Evolutionary conservation across 192 early-diverging fungal species (phyloP).

Genomic region (Obelidium mucronatum): DNA sequence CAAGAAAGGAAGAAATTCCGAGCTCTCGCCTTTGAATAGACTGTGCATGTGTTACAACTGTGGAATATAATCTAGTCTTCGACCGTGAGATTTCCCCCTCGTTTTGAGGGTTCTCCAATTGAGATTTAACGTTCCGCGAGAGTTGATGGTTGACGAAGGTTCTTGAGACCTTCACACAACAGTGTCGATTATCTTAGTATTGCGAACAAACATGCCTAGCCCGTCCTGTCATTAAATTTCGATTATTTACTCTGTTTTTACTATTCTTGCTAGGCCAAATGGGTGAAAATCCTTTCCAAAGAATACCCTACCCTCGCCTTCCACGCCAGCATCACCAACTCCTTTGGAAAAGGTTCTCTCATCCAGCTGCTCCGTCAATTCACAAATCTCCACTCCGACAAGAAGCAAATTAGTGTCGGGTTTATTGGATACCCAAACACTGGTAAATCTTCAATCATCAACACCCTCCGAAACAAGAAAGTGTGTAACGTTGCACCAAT

Average conservation of each 20-base stretch:
- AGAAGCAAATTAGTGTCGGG: conserved; percentile 98
- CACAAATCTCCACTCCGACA: conserved; percentile 90
- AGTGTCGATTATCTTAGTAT: conserved; percentile 49
- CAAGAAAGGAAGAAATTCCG: not conserved
- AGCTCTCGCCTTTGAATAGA: conserved; percentile 21
- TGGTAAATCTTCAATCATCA: conserved; percentile 98
- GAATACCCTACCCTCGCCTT: conserved; percentile 97
- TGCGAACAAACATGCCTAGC: conserved; percentile 46
- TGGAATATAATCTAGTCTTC: conserved; percentile 57
- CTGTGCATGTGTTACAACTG: conserved; percentile 58
- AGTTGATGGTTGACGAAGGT: conserved; percentile 41
- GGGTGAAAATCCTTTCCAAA: conserved; percentile 90
- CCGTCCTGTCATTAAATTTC: conserved; percentile 9
- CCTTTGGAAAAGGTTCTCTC: conserved; percentile 98
- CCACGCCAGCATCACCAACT: conserved; percentile 97
- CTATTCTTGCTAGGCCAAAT: conserved; percentile 70
- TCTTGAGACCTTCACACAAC: conserved; percentile 22
- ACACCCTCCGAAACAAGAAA: conserved; percentile 94
- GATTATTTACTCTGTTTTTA: not conserved
- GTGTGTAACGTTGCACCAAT: conserved; percentile 98
- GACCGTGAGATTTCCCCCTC: conserved; percentile 45
- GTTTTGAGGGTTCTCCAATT: conserved; percentile 56
- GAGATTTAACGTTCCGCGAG: conserved; percentile 39
- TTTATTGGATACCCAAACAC: conserved; percentile 99
- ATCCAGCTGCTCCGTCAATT: conserved; percentile 99